Base-by-base conservation (phyloP, 2,329 filamentous ascomycete species). In the Fusarium haematococcum region DNA sequence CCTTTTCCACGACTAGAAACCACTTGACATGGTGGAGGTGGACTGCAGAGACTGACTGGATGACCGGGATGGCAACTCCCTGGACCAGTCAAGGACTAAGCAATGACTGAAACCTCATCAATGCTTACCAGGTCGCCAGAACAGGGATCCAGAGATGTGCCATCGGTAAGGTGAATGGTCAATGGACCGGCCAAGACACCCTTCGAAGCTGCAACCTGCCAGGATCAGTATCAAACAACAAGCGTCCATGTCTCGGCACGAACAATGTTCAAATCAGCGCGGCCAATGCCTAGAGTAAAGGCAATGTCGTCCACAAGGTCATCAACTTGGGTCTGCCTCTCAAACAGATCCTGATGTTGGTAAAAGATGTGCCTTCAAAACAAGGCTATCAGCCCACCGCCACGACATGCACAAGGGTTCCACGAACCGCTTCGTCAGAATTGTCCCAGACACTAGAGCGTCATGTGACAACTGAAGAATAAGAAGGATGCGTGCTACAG, bases 1-100 rank as follows among this genome's bases (percentile, higher is more conserved):
- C 94, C 82, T 97, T 96, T 79, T 97, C 94, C 61, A 96, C 88
- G 0, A 96, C 88, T 0, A 96, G 83, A 50, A 95, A 84, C 93
- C 92, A 95, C 63, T 84, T 84, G 2, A 88, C 82, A 1, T 77
- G 68, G 0, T 80, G 79, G n/a, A 92, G 80, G 43, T 90, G 81
- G 2, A 94, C 75, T 3, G 79, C 79, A 0, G 86, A 82, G 14
- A 92, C 84, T 0, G 87, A 85, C 59, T 83, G 84, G 3, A 86
- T 74, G 8, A 84, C 83, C 0, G 93, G 93, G 10, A 96, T 85
- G 0, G 92, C 83, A 6, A 88, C 83, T 1, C 92, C 92, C 89
- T 93, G 48, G 1, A 5, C 16, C 30, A 43, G 50, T 80, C 16
- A 52, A 80, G 75, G 14, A n/a, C 3, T 30, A 18, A 7, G 48